A percentile compares a stretch with the other conserved stretches of the same genome.
phyloP scores from a whole-genome alignment of 148 eudicot genomes.

The Rhododendron mucronatum region DNA sequence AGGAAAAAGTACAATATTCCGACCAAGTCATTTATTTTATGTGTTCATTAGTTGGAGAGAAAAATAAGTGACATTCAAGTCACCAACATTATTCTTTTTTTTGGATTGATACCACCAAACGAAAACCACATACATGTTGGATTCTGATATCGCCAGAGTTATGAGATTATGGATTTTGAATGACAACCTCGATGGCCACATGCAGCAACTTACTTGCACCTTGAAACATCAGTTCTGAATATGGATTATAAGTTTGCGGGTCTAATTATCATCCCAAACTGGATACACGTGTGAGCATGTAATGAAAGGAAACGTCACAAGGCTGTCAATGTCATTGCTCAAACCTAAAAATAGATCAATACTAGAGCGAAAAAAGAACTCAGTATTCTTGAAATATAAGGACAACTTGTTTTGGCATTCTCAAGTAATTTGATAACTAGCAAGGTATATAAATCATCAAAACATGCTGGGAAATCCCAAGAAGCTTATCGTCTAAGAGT shows the following conservation, averaged over 20 bases:
- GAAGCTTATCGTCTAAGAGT: background rate
- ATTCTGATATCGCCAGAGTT: background rate
- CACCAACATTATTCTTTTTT: background rate
- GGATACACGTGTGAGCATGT: background rate
- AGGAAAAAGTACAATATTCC: background rate
- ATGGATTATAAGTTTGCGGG: background rate
- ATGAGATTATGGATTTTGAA: background rate
- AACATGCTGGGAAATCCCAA: background rate
- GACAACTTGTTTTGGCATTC: background rate
- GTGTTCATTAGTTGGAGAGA: background rate
- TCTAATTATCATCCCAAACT: background rate
- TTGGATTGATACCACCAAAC: background rate
- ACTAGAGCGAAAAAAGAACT: background rate
- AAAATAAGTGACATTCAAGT: background rate
- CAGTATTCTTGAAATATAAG: background rate
- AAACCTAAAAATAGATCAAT: background rate
- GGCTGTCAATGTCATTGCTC: background rate
- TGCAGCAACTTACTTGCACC: background rate
- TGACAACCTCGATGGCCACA: background rate
- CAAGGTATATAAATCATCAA: background rate
- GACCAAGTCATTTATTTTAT: background rate
- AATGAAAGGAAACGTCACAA: background rate
- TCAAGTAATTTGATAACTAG: background rate
- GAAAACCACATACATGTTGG: background rate
- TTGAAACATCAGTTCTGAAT: background rate